These are phyloP conservation scores for Acer saccharum DNA, from an alignment of 345 rosid genomes.

Conservation along the genomic window DNA sequence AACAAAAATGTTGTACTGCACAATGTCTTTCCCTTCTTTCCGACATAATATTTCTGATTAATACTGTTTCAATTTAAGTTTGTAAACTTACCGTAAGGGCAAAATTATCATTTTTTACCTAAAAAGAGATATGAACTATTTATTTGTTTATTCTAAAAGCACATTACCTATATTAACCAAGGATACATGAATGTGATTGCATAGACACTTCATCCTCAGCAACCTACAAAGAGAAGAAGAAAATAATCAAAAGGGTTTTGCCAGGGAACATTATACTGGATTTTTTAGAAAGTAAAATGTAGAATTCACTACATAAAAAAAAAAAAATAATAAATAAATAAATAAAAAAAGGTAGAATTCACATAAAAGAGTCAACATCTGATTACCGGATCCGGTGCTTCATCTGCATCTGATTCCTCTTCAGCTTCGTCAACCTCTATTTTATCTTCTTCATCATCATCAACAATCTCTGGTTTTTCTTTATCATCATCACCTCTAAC, in stretches of 20 bases:
- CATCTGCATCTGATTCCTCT: constrained; percentile 69
- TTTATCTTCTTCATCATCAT: constrained; percentile 52
- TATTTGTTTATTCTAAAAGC: neutral
- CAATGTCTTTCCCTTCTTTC: neutral
- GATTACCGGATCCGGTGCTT: constrained; percentile 59
- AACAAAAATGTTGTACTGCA: neutral
- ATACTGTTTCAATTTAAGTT: neutral
- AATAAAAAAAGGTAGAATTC: constrained; percentile 1
- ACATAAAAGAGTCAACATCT: constrained; percentile 12
- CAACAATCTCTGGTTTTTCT: constrained; percentile 33
- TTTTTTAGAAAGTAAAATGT: neutral
- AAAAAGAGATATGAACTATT: constrained; percentile 4
- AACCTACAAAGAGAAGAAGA: constrained; percentile 40
- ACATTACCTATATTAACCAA: constrained; percentile 21
- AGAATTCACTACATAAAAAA: neutral
- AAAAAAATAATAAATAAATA: neutral
- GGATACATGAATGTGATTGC: constrained; percentile 72
- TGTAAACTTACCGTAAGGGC: neutral
- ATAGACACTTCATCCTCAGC: constrained; percentile 56
- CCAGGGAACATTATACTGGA: neutral
- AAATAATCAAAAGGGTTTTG: neutral
- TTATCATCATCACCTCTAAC: constrained; percentile 33
- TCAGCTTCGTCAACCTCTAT: constrained; percentile 56
- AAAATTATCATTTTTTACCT: neutral
- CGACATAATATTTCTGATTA: neutral